phyloP scores from a whole-genome alignment of 306 rosid genomes.

The Trifolium subterraneum region DNA sequence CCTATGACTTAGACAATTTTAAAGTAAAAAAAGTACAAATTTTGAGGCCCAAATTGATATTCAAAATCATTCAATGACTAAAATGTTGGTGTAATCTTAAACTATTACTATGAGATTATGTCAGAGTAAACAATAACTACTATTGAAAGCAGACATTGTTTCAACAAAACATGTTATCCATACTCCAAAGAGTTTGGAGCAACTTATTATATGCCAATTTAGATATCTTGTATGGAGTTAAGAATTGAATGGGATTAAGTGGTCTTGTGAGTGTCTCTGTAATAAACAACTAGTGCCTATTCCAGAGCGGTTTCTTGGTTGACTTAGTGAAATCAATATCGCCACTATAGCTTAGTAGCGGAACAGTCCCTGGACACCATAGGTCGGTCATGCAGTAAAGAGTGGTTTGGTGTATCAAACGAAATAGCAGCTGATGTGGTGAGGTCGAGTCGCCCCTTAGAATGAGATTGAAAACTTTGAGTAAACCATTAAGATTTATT shows the following conservation, averaged over 20 bases:
- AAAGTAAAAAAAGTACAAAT: slow-evolving; percentile 5
- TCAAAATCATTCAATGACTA: slow-evolving; percentile 9
- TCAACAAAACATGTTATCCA: slow-evolving; percentile 17
- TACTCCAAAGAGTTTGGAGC: slow-evolving; percentile 18
- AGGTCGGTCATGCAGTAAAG: neutral
- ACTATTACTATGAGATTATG: neutral
- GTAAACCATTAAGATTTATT: neutral
- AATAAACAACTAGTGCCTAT: neutral
- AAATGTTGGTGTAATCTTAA: neutral
- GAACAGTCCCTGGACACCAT: neutral
- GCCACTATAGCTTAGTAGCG: neutral
- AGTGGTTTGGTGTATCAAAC: neutral
- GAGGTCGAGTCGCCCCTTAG: neutral
- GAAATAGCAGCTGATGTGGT: neutral
- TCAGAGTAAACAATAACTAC: slow-evolving; percentile 24
- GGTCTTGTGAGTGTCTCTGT: neutral
- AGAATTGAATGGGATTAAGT: slow-evolving; percentile 11
- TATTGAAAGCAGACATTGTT: neutral
- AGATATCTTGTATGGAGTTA: slow-evolving; percentile 11
- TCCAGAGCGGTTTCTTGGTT: no score
- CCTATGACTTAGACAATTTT: slow-evolving; percentile 7
- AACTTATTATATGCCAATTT: slow-evolving; percentile 27
- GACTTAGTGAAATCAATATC: no score
- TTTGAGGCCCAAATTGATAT: neutral
- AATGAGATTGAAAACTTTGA: neutral